A percentile compares a stretch with the other conserved stretches of the same genome.
These are phyloP conservation scores for Sextonia rubra DNA, from an alignment of 164 flowering plant genomes.

Conservation along the genomic window DNA sequence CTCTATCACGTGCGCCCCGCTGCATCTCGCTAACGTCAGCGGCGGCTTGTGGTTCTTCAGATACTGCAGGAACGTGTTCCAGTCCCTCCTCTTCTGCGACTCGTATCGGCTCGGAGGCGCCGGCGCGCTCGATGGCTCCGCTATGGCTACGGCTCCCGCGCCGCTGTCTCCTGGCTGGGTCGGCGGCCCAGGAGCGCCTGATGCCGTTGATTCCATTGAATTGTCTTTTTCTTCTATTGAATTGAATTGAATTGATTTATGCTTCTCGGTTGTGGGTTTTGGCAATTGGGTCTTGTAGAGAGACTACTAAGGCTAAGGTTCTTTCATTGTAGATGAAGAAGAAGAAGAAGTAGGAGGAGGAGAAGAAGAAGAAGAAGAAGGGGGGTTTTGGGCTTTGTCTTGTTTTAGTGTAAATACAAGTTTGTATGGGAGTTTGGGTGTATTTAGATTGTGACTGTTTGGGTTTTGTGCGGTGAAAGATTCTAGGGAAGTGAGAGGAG, in stretches of 20 bases:
- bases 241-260: no score
- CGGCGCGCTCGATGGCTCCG: background rate
- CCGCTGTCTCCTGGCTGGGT: background rate
- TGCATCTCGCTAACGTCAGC: conserved; percentile 23
- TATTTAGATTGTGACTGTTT: background rate
- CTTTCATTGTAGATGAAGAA: background rate
- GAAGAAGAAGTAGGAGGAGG: background rate
- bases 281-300: background rate
- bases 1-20: conserved; percentile 33
- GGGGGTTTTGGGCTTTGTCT: no score
- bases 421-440: background rate
- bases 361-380: background rate
- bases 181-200: background rate
- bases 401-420: no score
- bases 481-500: background rate
- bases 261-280: no score
- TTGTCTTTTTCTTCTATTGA: background rate
- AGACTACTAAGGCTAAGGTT: background rate
- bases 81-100: conserved; percentile 39
- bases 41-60: conserved; percentile 40
- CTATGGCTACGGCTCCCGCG: background rate
- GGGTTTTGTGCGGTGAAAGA: background rate
- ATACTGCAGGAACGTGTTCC: conserved; percentile 41
- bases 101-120: conserved; percentile 36
- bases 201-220: background rate